Evolutionary conservation across 345 rosid species (phyloP), one percentile per base, ranked within the genome.

Genomic region (Moricandia moricandioides): DNA sequence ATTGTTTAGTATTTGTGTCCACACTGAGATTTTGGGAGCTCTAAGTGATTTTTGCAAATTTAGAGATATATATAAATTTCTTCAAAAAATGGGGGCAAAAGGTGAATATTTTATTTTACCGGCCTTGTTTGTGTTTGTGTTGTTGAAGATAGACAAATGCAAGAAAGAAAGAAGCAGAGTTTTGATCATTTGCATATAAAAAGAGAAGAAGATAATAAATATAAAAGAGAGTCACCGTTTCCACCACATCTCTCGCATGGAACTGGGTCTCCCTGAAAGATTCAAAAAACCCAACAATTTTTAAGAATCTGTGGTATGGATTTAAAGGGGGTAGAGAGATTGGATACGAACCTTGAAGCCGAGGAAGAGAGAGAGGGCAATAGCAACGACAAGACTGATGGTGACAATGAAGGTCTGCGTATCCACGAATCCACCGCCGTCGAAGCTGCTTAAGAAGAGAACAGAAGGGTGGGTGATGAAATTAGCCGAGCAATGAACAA

Each of bases 221-320:
- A 30, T 5, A 27, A 52, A 55, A 64, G 51, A 51, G 56, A 71
- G 30, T 26, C 78, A 93, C 98, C 98, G 51, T 93, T 93, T 79
- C 98, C 98, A 18, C 89, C 92, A 61, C 98, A 93, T 0, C 92
- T 89, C 68, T 86, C 93, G 69, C 98, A 93, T 7, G 98, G 91
- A 30, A 93, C 90, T 58, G 98, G 96, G 64, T 91, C 98, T 60
- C 98, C 97, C 98, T 93, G 86, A 37, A 82, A 85, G 37, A 35
- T 29, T 51, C 21, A 67, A 74, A 52, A n/a, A 21, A 29, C 3
- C 1, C 27, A 3, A 8, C 24, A 17, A 60, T 11, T 40, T 30
- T 27, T 14, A 24, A 24, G 35, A 24, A 51, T 35, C 14, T 10
- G 13, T 11, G 64, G 24, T 7, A n/a, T 11, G 33, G 54, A 13